A percentile compares a stretch with the other conserved stretches of the same genome.
phyloP scores from a whole-genome alignment of 768 basidiomycete species.

The Russula olivacea region DNA sequence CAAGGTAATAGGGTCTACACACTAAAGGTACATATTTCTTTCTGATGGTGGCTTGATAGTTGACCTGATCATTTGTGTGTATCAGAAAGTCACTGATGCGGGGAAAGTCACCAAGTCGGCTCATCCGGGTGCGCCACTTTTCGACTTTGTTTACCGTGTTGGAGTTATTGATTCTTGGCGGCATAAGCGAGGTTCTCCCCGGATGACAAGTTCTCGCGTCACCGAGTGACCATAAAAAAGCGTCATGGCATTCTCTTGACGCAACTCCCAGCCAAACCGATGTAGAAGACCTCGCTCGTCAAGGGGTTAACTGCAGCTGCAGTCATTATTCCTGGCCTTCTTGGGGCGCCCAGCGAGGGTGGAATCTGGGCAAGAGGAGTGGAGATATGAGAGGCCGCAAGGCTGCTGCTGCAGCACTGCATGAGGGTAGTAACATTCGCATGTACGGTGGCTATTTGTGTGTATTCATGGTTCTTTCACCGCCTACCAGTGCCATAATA shows the following conservation, averaged over 20 bases:
- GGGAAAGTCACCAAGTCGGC: constrained; percentile 92
- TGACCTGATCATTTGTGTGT: constrained; percentile 1
- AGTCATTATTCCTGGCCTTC: not conserved
- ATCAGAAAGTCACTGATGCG: constrained; percentile 74
- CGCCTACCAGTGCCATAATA: not conserved
- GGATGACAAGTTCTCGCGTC: constrained; percentile 98
- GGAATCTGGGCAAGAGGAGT: not conserved
- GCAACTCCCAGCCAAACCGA: constrained; percentile 81
- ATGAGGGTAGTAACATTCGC: constrained; percentile 4
- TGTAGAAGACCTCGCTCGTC: constrained; percentile 42
- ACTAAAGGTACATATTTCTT: constrained; percentile 59
- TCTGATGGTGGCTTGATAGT: not conserved
- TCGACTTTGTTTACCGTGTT: not conserved
- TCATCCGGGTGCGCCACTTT: constrained; percentile 71
- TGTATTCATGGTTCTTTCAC: constrained; percentile 5
- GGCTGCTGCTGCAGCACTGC: not conserved
- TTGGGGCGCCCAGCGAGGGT: not conserved
- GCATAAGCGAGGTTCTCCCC: constrained; percentile 92
- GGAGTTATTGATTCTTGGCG: not conserved
- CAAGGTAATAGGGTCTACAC: constrained; percentile 83
- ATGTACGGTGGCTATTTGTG: constrained; percentile 7
- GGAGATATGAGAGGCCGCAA: not conserved
- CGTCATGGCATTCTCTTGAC: constrained; percentile 85
- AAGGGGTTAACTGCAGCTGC: not conserved
- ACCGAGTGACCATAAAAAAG: constrained; percentile 96